Evolutionary conservation across 192 early-diverging fungal genomes (phyloP), one percentile per base, ranked within the genome.

Genomic region (Backusella tarrabulga): DNA sequence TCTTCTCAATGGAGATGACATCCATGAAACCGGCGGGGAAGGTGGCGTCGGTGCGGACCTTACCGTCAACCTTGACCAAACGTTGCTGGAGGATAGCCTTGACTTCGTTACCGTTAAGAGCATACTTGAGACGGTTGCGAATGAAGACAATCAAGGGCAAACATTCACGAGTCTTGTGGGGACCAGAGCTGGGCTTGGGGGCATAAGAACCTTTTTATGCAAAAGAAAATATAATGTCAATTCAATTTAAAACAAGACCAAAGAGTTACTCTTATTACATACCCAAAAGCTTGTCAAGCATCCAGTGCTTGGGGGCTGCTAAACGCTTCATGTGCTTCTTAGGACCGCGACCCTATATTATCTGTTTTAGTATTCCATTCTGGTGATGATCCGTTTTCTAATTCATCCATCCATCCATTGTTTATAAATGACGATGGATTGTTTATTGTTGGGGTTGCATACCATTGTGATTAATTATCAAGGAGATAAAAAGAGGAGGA

Each of bases 261-360:
- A 40, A 11, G 12, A 4, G 60, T 12, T 72, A 1, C 15, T 29
- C 21, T 4, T 67, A 29, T 34, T 12, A 41, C 34, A 41, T 97
- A 84, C 98, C 98, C 87, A 97, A 96, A 78, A 99, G 93, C 88
- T 99, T 99, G 96, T 99, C 97, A 83, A 99, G 92, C 97, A 99
- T 98, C 98, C 98, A 99, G 93, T 99, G 97, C 92, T 96, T 96
- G 88, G 98, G 98, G 63, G 98, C 96, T 83, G 88, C 89, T 79
- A 99, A 93, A 81, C 98, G 96, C 95, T 99, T 99, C 92, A 99
- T 91, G 89, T 99, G 98, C 93, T 99, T 98, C 91, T 96, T 97
- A 75, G 96, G 97, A 88, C 98, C 98, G 82, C 98, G 95, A 87
- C 92, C 92, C 95, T 88, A 84, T 34, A 23, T 60, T 8, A 14